Percentiles rank a stretch among this genome's conserved stretches.
Conservation (phyloP, 108 stramenopile genomes). For the Pinguiococcus pyrenoidosus region DNA sequence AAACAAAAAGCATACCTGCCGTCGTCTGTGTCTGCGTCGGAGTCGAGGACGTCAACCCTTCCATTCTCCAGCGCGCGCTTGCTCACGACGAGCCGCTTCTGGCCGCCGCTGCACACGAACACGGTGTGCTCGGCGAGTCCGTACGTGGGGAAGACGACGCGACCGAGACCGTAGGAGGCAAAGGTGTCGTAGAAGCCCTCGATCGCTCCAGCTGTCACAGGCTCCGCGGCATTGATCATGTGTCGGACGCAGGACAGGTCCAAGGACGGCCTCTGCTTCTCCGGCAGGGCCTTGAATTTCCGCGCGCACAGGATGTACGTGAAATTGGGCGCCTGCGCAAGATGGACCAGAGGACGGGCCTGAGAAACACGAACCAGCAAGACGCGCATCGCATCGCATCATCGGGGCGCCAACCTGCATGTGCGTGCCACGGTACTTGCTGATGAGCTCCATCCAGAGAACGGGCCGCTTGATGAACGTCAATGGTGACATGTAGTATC, state of each 20-base stretch:
- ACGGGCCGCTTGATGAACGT: slow-evolving; percentile 81
- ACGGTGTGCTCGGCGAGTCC: slow-evolving; percentile 98
- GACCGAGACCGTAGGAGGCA: slow-evolving; percentile 51
- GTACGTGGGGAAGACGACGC: slow-evolving; percentile 76
- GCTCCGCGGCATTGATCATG: slow-evolving; percentile 93
- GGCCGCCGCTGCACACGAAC: slow-evolving; percentile 48
- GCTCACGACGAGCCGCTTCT: slow-evolving; percentile 13
- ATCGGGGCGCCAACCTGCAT: slow-evolving; percentile 39
- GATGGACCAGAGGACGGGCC: too few relatives aligned
- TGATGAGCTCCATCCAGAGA: slow-evolving; percentile 67
- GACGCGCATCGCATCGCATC: not conserved
- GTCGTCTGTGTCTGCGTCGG: too few relatives aligned
- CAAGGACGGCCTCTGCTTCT: slow-evolving; percentile 19
- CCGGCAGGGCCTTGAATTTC: slow-evolving; percentile 42
- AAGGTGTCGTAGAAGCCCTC: slow-evolving; percentile 60
- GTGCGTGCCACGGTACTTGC: slow-evolving; percentile 72
- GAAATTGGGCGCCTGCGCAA: slow-evolving; percentile 78
- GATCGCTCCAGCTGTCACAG: slow-evolving; percentile 60
- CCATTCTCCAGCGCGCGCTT: slow-evolving; percentile 14
- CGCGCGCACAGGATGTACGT: slow-evolving; percentile 78
- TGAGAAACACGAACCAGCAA: not conserved
- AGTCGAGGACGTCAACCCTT: too few relatives aligned
- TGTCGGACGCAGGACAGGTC: slow-evolving; percentile 69
- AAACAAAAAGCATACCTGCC: too few relatives aligned
- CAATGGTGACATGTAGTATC: slow-evolving; percentile 88